phyloP scores from a whole-genome alignment of 345 rosid species.

The Brassica incana region DNA sequence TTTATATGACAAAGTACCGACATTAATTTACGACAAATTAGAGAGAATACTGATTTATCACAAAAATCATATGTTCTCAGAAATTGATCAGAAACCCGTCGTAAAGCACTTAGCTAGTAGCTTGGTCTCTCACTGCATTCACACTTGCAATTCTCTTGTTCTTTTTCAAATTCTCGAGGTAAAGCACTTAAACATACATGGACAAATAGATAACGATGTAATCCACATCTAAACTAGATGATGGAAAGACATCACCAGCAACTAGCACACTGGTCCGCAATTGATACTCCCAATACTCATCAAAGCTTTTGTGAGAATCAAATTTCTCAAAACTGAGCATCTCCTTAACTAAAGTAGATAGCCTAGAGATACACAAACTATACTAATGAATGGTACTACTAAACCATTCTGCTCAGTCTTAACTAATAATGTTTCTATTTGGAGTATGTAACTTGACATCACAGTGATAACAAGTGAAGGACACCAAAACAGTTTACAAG shows the following conservation, averaged over 20 bases:
- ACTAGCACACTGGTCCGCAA: background rate
- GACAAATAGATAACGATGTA: too few relatives aligned
- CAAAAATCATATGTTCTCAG: background rate
- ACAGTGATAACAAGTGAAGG: background rate
- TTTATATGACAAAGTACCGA: background rate
- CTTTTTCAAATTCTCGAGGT: too few relatives aligned
- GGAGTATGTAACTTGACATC: constrained; percentile 4
- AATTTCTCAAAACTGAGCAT: background rate
- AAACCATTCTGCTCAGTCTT: background rate
- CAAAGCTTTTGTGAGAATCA: background rate
- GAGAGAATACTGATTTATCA: background rate
- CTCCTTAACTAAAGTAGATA: background rate
- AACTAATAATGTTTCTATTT: background rate
- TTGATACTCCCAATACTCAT: background rate
- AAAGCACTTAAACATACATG: too few relatives aligned
- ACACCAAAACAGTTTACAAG: constrained; percentile 36
- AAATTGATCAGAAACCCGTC: background rate
- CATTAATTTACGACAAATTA: background rate
- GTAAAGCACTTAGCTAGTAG: background rate
- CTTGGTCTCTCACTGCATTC: too few relatives aligned
- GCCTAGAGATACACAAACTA: background rate
- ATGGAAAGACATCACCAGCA: background rate
- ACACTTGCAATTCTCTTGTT: too few relatives aligned
- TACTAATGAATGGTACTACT: background rate
- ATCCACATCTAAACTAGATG: background rate